Evolutionary conservation across 306 rosid species (phyloP), one percentile per base, ranked within the genome.

Genomic region (Pterocarpus santalinus): DNA sequence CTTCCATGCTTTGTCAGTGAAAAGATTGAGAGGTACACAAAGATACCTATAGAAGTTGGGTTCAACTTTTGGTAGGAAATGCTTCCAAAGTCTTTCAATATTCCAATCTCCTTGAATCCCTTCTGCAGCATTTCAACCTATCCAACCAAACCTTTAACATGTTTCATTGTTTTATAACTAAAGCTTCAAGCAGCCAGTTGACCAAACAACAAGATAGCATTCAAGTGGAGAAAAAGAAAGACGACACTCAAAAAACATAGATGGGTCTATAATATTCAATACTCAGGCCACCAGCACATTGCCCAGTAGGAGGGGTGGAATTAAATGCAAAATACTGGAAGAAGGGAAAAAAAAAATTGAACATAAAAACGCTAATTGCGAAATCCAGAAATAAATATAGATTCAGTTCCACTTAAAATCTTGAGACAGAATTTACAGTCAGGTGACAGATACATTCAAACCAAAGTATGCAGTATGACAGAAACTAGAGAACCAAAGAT

Each of bases 11-110:
- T 43, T 62, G 73, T 44, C 47, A 58, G 76, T 43, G 41, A 75
- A 28, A 64, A 77, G 41, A 76, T 53, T 33, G 75, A 72, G 39
- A 53, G 55, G 65, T 17, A 73, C 60, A 80, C 12, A 39, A 51
- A 76, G 57, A 76, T 72, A 93, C 97, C 97, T 93, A 93, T 93
- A 77, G 98, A 91, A 78, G 99, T 95, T 76, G 98, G 99, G 85
- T 95, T 95, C 83, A 93, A 87, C 83, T n/a, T 89, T 77, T 95
- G 86, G 87, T 91, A 95, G 70, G 86, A 77, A 82, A 76, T 84
- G 89, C 90, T 86, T 84, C 83, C 74, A 38, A 52, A 58, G 46
- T 80, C 85, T 82, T 85, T 87, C 90, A 95, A 83, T 84, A 95
- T 82, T 75, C 97, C 98, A 39, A 93, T 75, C 85, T 93, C 93